Evolutionary conservation across 495 filamentous ascomycete genomes (phyloP).

Genomic region (Clohesyomyces aquaticus): DNA sequence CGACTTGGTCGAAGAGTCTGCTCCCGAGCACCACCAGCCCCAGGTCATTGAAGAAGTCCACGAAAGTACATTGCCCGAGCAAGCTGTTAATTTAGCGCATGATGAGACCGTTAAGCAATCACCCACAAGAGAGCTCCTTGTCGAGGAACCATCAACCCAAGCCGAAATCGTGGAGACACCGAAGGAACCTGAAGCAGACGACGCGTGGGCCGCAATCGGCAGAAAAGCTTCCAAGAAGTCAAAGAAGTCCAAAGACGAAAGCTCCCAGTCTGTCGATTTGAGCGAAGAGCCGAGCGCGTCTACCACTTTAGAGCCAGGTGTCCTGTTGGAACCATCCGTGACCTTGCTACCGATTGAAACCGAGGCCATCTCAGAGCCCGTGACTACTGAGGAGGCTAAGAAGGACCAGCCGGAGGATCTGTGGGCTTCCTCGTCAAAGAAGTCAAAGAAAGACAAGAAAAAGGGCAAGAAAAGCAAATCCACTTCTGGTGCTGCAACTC

Average conservation of each 20-base stretch:
- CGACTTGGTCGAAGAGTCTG: background rate
- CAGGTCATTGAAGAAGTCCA: background rate
- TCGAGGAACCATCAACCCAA: slow-evolving; percentile 3
- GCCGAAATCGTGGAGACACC: slow-evolving; percentile 1
- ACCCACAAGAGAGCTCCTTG: background rate
- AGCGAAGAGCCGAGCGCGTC: slow-evolving; percentile 1
- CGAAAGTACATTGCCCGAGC: background rate
- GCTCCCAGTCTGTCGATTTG: background rate
- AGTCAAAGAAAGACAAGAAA: slow-evolving; percentile 39
- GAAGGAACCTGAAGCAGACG: slow-evolving; percentile 3
- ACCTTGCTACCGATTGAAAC: background rate
- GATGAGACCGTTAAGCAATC: background rate
- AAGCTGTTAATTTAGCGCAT: background rate
- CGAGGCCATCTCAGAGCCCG: slow-evolving; percentile 8
- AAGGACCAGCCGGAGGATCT: slow-evolving; percentile 14
- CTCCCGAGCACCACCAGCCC: background rate
- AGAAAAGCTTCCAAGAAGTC: slow-evolving; percentile 35
- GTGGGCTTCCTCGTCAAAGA: slow-evolving; percentile 19
- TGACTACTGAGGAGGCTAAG: background rate
- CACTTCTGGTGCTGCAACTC: slow-evolving; percentile 43
- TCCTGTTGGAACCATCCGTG: background rate
- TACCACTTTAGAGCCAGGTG: background rate
- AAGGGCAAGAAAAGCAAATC: slow-evolving; percentile 38
- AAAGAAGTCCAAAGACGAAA: slow-evolving; percentile 40
- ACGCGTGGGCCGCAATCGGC: slow-evolving; percentile 7